Evolutionary conservation across 2,329 filamentous ascomycete species (phyloP).

Genomic region (Colletotrichum sp.): DNA sequence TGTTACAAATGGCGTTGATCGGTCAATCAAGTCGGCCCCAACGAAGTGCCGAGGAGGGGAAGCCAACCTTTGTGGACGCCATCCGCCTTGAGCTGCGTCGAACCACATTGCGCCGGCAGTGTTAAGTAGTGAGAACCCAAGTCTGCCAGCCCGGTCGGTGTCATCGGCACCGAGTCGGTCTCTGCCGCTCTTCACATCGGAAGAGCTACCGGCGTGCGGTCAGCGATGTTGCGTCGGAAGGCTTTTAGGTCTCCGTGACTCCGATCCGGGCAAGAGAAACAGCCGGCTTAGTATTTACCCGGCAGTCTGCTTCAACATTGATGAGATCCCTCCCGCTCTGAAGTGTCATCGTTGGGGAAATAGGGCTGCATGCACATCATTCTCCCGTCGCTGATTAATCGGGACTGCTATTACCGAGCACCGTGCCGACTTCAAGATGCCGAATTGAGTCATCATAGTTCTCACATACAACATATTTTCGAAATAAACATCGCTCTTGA

Average conservation of each 20-base stretch:
- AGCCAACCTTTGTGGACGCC: background rate
- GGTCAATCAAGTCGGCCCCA: background rate
- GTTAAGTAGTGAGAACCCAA: background rate
- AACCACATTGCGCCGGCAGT: background rate
- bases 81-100: background rate
- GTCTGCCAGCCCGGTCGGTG: background rate
- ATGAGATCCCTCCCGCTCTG: background rate
- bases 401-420: background rate
- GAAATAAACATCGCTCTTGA: background rate
- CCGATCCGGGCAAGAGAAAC: background rate
- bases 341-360: background rate
- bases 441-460: background rate
- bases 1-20: background rate
- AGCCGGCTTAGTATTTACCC: background rate
- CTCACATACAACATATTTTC: background rate
- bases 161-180: conserved; percentile 4
- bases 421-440: background rate
- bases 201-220: background rate
- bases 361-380: background rate
- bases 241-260: background rate
- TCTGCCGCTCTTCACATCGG: background rate
- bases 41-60: background rate
- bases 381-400: background rate
- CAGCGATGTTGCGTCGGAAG: background rate
- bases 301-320: background rate